These are phyloP conservation scores for Debaryomyces castellii DNA, from an alignment of 805 yeast genomes.

Conservation along the genomic window DNA sequence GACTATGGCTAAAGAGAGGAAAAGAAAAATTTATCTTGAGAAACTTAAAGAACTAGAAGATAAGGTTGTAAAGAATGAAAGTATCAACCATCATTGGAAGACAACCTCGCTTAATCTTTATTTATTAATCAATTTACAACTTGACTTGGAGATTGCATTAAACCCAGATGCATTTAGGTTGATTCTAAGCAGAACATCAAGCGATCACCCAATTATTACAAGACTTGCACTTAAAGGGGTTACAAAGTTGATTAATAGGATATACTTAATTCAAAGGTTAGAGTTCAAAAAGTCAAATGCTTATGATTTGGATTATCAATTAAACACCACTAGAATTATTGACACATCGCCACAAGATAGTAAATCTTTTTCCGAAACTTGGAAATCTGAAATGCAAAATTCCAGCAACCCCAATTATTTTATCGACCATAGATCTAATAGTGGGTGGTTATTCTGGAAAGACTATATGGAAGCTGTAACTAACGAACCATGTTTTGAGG, in stretches of 20 bases:
- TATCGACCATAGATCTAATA: conserved; percentile 54
- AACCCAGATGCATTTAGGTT: conserved; percentile 39
- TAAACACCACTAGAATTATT: conserved; percentile 38
- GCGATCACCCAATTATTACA: conserved; percentile 70
- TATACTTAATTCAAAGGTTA: conserved; percentile 43
- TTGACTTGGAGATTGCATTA: conserved; percentile 48
- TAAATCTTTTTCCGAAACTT: conserved; percentile 37
- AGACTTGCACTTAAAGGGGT: conserved; percentile 61
- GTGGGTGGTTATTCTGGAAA: conserved; percentile 82
- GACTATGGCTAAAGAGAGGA: conserved; percentile 59
- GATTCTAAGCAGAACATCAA: conserved; percentile 47
- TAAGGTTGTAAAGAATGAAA: conserved; percentile 24
- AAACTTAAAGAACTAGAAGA: conserved; percentile 45
- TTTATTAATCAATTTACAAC: conserved; percentile 52
- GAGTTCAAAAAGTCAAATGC: conserved; percentile 48
- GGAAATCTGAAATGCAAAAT: conserved; percentile 53
- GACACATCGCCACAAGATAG: conserved; percentile 39
- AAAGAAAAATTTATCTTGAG: conserved; percentile 44
- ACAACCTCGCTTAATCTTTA: conserved; percentile 47
- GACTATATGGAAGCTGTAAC: conserved; percentile 47
- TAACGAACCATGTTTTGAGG: conserved; percentile 20
- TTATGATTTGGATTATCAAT: conserved; percentile 33
- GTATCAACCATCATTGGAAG: conserved; percentile 54
- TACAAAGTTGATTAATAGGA: conserved; percentile 48
- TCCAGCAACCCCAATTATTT: conserved; percentile 48